Conservation (phyloP, 73 alveolate species). For the Symbiodinium pilosum region DNA sequence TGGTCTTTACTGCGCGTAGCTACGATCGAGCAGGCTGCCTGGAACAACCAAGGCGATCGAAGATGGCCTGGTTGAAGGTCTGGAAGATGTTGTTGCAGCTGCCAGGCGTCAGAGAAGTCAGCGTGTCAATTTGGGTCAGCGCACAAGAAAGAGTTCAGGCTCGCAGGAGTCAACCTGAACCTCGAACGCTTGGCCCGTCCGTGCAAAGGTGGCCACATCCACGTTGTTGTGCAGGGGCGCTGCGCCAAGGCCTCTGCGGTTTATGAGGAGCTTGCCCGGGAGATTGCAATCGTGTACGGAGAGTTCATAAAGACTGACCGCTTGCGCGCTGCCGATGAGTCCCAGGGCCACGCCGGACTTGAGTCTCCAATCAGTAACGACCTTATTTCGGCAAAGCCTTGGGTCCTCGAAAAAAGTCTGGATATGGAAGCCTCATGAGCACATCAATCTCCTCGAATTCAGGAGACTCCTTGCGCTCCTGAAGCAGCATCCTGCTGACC, state of each 20-base stretch:
- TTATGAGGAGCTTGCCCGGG: background rate
- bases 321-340: background rate
- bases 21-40: too few relatives aligned
- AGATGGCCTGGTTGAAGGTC: too few relatives aligned
- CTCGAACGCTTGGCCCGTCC: background rate
- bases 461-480: background rate
- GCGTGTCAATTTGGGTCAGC: too few relatives aligned
- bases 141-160: constrained; percentile 11
- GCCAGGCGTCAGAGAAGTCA: too few relatives aligned
- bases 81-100: too few relatives aligned
- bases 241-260: background rate
- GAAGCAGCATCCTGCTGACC: background rate
- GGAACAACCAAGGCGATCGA: too few relatives aligned
- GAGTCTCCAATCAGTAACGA: background rate
- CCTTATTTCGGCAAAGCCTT: background rate
- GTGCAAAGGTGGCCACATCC: background rate
- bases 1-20: too few relatives aligned
- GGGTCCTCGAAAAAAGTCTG: background rate
- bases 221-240: background rate
- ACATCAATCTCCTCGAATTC: constrained; percentile 9
- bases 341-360: background rate
- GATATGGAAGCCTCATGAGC: background rate
- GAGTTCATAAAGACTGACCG: too few relatives aligned
- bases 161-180: background rate
- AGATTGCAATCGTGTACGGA: background rate